Evolutionary conservation across 177 flowering plant genomes (phyloP).

Genomic region (Telopea speciosissima): DNA sequence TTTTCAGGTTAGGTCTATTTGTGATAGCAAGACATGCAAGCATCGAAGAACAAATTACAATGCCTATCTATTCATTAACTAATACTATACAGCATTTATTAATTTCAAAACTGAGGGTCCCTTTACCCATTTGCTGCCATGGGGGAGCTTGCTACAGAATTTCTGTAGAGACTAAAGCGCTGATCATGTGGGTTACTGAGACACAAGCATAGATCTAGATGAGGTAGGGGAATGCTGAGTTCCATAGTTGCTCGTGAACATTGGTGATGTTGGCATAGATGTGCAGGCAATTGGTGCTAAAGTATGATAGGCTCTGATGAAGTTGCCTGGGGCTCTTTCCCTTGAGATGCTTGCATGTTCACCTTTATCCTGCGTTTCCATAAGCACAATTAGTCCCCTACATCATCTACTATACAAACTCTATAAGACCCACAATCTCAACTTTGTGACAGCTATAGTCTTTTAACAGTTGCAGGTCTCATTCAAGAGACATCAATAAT

Average conservation of each 20-base stretch:
- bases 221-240: constrained; percentile 19
- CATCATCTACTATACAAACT: neutral
- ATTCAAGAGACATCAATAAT: neutral
- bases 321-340: constrained; percentile 21
- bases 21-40: no score
- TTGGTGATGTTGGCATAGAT: constrained; percentile 21
- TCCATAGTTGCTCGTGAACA: constrained; percentile 4
- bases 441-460: neutral
- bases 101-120: constrained; percentile 5
- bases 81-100: neutral
- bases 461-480: neutral
- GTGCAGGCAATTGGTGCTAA: constrained; percentile 15
- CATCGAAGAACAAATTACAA: no score
- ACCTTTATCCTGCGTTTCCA: constrained; percentile 60
- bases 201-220: constrained; percentile 4
- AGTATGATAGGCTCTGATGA: constrained; percentile 21
- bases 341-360: no score
- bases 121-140: constrained; percentile 7
- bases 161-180: constrained; percentile 18
- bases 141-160: constrained; percentile 24
- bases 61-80: neutral
- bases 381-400: neutral
- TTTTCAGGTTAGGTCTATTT: no score
- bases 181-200: constrained; percentile 20
- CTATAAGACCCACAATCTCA: neutral